phyloP scores from a whole-genome alignment of 129 eudicot species.

The Silybum marianum region DNA sequence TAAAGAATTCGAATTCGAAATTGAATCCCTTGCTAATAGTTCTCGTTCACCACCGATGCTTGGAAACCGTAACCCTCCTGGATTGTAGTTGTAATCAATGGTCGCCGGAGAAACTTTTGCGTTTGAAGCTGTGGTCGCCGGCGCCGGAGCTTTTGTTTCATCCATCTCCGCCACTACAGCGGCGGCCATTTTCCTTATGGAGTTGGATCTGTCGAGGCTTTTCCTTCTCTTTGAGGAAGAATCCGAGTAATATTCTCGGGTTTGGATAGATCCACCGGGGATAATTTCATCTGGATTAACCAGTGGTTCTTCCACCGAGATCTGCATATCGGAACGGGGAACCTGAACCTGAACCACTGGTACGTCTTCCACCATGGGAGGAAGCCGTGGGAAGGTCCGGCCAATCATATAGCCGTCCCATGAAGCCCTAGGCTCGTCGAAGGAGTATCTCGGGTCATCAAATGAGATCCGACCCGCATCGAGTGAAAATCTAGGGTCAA shows the following conservation, averaged over 20 bases:
- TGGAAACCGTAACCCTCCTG: conserved; percentile 36
- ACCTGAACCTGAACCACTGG: conserved; percentile 45
- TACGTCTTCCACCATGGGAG: conserved; percentile 84
- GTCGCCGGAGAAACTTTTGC: conserved; percentile 70
- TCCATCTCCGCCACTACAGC: conserved; percentile 87
- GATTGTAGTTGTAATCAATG: conserved; percentile 46
- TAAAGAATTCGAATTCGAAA: conserved; percentile 67
- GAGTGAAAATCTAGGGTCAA: conserved; percentile 82
- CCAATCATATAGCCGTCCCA: conserved; percentile 91
- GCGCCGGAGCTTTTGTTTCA: conserved; percentile 45
- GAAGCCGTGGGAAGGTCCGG: conserved; percentile 64
- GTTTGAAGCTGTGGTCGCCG: conserved; percentile 30
- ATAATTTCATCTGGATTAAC: conserved; percentile 34
- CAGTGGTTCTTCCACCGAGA: conserved; percentile 58
- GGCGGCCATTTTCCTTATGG: conserved; percentile 86
- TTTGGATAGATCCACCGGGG: conserved; percentile 86
- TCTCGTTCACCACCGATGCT: conserved; percentile 53
- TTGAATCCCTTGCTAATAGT: conserved; percentile 48
- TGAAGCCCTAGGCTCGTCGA: conserved; percentile 95
- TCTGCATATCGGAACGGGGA: conserved; percentile 58
- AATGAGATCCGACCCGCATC: conserved; percentile 86
- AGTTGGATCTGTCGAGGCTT: conserved; percentile 89
- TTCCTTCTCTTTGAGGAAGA: conserved; percentile 85
- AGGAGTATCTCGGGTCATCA: conserved; percentile 83
- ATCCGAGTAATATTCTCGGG: conserved; percentile 85